Evolutionary conservation across 1,139 yeast species (phyloP).

Genomic region (Sugiyamaella japonica): DNA sequence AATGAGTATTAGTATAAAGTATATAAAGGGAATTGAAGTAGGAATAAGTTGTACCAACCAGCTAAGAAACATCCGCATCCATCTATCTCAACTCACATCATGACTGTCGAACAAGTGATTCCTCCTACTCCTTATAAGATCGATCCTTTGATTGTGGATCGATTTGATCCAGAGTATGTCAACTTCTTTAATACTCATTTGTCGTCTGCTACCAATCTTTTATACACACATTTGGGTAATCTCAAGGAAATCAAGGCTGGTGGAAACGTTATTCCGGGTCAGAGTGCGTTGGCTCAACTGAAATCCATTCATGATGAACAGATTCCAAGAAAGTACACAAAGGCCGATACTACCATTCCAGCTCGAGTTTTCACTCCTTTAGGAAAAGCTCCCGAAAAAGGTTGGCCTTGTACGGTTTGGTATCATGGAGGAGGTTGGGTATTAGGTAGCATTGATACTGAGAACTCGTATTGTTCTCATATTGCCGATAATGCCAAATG

Average conservation of each 20-base stretch:
- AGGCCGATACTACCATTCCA: slow-evolving; percentile 37
- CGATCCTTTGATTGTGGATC: slow-evolving; percentile 30
- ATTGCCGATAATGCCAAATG: slow-evolving; percentile 44
- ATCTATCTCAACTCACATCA: neutral
- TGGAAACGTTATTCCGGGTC: slow-evolving; percentile 53
- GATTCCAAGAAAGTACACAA: slow-evolving; percentile 44
- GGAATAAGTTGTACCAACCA: neutral
- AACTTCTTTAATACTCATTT: slow-evolving; percentile 42
- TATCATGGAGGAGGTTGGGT: slow-evolving; percentile 55
- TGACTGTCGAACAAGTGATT: slow-evolving; percentile 20
- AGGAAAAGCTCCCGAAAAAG: slow-evolving; percentile 43
- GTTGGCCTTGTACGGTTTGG: slow-evolving; percentile 51
- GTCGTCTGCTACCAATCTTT: slow-evolving; percentile 38
- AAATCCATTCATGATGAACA: slow-evolving; percentile 40
- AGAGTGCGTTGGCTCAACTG: slow-evolving; percentile 40
- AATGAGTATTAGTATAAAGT: neutral
- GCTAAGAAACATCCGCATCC: neutral
- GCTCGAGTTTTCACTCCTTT: slow-evolving; percentile 48
- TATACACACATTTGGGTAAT: slow-evolving; percentile 48
- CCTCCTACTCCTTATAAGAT: slow-evolving; percentile 28
- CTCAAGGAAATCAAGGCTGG: slow-evolving; percentile 43
- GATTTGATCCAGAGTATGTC: slow-evolving; percentile 44
- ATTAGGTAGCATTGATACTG: slow-evolving; percentile 49
- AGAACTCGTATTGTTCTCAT: slow-evolving; percentile 50
- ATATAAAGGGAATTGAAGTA: slow-evolving; percentile 2